Percentiles rank a stretch among this genome's conserved stretches.
These are phyloP conservation scores for Starmera caribaea DNA, from an alignment of 805 yeast species.

Conservation along the genomic window DNA sequence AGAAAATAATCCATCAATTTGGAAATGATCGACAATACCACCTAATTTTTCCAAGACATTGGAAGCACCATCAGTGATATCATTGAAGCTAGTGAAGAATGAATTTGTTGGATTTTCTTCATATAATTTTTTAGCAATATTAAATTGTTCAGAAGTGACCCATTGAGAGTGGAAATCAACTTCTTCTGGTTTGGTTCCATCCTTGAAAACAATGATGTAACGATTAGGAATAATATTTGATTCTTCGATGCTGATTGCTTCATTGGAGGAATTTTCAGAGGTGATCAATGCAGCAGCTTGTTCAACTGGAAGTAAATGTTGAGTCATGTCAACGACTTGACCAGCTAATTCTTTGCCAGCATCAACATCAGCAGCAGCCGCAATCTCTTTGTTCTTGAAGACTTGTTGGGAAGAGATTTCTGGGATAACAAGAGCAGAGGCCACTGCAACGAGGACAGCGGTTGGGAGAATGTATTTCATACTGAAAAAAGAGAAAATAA, in stretches of 20 bases:
- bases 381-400: conserved; percentile 16
- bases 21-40: conserved; percentile 53
- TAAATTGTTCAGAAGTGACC: conserved; percentile 46
- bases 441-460: conserved; percentile 28
- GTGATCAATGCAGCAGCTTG: conserved; percentile 38
- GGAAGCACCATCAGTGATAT: conserved; percentile 12
- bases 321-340: conserved; percentile 9
- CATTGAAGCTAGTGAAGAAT: conserved; percentile 26
- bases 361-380: conserved; percentile 2
- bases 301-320: conserved; percentile 8
- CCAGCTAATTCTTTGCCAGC: conserved; percentile 8
- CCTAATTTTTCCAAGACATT: conserved; percentile 23
- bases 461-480: conserved; percentile 15
- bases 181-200: conserved; percentile 41
- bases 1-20: conserved; percentile 43
- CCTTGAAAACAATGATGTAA: conserved; percentile 82
- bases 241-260: too few species aligned
- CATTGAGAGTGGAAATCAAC: conserved; percentile 58
- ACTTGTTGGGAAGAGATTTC: conserved; percentile 32
- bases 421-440: conserved; percentile 57
- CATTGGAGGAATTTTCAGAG: conserved; percentile 29
- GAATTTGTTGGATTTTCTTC: conserved; percentile 23
- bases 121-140: conserved; percentile 27
- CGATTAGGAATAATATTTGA: conserved; percentile 51
- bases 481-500: too few species aligned